A percentile compares a stretch with the other conserved stretches of the same genome.
Evolutionary conservation across 306 rosid genomes (phyloP).

Genomic region (Mimosa bimucronata): DNA sequence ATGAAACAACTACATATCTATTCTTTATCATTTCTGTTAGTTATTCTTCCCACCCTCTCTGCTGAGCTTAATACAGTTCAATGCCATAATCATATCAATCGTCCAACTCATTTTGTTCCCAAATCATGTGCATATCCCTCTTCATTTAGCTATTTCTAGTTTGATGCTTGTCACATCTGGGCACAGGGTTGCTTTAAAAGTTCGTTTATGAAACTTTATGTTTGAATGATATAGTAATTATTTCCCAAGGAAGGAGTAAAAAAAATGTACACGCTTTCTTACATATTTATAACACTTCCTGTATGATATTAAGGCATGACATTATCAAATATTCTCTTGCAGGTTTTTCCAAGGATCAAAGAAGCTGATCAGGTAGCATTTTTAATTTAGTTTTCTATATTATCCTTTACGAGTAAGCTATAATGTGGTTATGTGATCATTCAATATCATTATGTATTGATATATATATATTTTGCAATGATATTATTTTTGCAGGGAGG

Average conservation of each 20-base stretch:
- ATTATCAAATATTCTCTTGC: slow-evolving; percentile 41
- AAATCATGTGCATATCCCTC: not conserved
- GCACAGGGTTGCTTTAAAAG: slow-evolving; percentile 11
- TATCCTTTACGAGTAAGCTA: slow-evolving; percentile 14
- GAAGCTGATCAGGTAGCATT: slow-evolving; percentile 71
- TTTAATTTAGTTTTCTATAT: not conserved
- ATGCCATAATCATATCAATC: slow-evolving; percentile 7
- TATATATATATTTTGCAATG: slow-evolving; percentile 5
- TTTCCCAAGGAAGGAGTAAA: slow-evolving; percentile 9
- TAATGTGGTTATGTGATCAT: slow-evolving; percentile 10
- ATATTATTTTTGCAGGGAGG: slow-evolving; percentile 73
- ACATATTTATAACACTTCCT: slow-evolving; percentile 5
- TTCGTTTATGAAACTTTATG: not conserved
- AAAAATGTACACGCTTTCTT: not conserved
- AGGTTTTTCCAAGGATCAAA: slow-evolving; percentile 90
- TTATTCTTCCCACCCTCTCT: not conserved
- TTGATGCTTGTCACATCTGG: slow-evolving; percentile 12
- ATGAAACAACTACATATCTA: not conserved
- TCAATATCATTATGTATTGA: not conserved
- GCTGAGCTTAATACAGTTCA: not conserved
- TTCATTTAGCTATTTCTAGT: slow-evolving; percentile 2
- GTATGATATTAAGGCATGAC: slow-evolving; percentile 17
- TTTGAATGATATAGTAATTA: slow-evolving; percentile 16
- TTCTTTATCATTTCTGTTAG: slow-evolving; percentile 19
- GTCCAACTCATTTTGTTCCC: slow-evolving; percentile 5